Percentiles rank a stretch among this genome's conserved stretches.
Conservation (phyloP, 192 early-diverging fungal genomes). For the Geranomyces michiganensis region DNA sequence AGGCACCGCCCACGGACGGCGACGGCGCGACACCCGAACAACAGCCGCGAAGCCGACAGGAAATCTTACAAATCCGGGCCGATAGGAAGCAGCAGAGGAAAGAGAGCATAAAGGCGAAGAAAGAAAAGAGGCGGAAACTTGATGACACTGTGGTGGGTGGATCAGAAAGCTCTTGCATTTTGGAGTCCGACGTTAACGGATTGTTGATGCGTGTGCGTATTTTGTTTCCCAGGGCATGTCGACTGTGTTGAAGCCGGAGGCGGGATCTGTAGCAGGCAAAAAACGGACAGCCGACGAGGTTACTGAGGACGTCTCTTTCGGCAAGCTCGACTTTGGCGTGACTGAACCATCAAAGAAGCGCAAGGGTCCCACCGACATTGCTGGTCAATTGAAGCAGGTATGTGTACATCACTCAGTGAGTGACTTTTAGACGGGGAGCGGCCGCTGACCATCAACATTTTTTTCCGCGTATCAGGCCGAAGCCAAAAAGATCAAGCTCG, state of each 20-base stretch:
- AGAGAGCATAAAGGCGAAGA: constrained; percentile 63
- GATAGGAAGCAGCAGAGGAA: constrained; percentile 58
- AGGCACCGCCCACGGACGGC: constrained; percentile 52
- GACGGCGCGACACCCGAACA: background rate
- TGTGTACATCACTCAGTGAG: too few species aligned
- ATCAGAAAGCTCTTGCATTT: background rate
- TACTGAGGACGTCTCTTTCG: constrained; percentile 64
- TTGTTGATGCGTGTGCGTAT: too few species aligned
- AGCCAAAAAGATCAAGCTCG: constrained; percentile 75
- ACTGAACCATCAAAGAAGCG: constrained; percentile 65
- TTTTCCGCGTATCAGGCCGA: constrained; percentile 45
- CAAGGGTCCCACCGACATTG: constrained; percentile 63
- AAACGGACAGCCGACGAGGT: background rate
- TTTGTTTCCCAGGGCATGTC: background rate
- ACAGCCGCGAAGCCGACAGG: constrained; percentile 62
- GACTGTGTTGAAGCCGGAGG: background rate
- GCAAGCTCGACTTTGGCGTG: constrained; percentile 69
- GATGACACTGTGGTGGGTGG: constrained; percentile 30
- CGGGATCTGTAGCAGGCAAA: too few species aligned
- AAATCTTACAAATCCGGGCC: constrained; percentile 75
- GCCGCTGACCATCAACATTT: too few species aligned
- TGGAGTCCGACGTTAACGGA: too few species aligned
- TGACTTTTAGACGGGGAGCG: too few species aligned
- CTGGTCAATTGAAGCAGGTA: constrained; percentile 67
- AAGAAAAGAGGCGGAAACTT: constrained; percentile 55